Conservation (phyloP, 2,329 filamentous ascomycete genomes). For the Penicillium aurantiogriseum region DNA sequence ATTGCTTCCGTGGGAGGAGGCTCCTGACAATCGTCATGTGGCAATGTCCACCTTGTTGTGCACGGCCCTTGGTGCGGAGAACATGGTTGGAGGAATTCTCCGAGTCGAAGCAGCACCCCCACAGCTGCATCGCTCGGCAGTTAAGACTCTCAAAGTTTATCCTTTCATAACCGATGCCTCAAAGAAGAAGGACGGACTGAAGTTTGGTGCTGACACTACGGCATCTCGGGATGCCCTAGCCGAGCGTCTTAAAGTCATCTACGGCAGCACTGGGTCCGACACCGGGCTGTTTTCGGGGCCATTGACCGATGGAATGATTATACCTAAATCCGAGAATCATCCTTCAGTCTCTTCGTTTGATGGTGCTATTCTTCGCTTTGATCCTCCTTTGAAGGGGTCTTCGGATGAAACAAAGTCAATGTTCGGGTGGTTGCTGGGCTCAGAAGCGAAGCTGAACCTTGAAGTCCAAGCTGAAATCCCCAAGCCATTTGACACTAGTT, state of each 20-base stretch:
- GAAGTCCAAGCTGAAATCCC: conserved; percentile 74
- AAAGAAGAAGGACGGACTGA: conserved; percentile 65
- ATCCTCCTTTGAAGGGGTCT: conserved; percentile 51
- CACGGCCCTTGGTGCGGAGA: conserved; percentile 66
- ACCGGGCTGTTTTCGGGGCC: conserved; percentile 74
- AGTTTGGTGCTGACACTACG: conserved; percentile 84
- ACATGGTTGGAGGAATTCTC: conserved; percentile 79
- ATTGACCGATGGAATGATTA: conserved; percentile 81
- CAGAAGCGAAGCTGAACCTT: conserved; percentile 70
- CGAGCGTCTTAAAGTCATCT: conserved; percentile 69
- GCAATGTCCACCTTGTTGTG: conserved; percentile 78
- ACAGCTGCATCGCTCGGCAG: conserved; percentile 64
- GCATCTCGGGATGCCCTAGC: conserved; percentile 73
- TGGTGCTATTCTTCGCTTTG: conserved; percentile 79
- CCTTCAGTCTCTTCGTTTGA: conserved; percentile 65
- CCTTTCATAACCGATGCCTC: conserved; percentile 66
- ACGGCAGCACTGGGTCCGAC: conserved; percentile 58
- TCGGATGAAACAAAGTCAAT: conserved; percentile 34
- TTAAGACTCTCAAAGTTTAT: conserved; percentile 71
- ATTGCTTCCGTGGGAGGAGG: conserved; percentile 77
- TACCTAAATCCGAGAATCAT: conserved; percentile 61
- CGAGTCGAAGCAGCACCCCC: conserved; percentile 79
- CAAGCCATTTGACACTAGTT: conserved; percentile 55
- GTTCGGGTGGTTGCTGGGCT: conserved; percentile 69
- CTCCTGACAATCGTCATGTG: conserved; percentile 75